Percentiles rank a stretch among this genome's conserved stretches.
Evolutionary conservation across 257 asterid genomes (phyloP).

Genomic region (Scutellaria barbata): DNA sequence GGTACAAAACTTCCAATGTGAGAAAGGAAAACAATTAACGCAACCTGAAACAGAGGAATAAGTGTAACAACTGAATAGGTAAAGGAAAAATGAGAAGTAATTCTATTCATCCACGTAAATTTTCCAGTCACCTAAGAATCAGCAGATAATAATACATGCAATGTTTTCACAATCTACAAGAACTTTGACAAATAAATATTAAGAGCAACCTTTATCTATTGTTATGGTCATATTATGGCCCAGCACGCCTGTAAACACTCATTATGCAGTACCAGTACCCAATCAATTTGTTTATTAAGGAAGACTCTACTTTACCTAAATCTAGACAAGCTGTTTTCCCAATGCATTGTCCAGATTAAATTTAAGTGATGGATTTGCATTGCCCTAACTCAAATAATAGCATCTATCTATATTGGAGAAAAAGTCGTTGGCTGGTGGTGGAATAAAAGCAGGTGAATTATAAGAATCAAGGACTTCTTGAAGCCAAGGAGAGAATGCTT

Average conservation of each 20-base stretch:
- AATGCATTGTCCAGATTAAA: slow-evolving; percentile 11
- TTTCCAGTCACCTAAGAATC: slow-evolving; percentile 4
- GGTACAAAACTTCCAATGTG: slow-evolving; percentile 98
- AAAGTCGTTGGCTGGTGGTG: too few relatives aligned
- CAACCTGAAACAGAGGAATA: slow-evolving; percentile 65
- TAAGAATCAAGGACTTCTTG: slow-evolving; percentile 15
- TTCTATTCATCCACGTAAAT: slow-evolving; percentile 26
- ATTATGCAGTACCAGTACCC: not conserved
- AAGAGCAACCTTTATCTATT: slow-evolving; percentile 21
- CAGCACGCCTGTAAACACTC: slow-evolving; percentile 17
- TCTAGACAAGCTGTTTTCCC: slow-evolving; percentile 21
- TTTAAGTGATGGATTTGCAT: slow-evolving; percentile 15
- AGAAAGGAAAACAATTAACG: slow-evolving; percentile 93
- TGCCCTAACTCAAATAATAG: slow-evolving; percentile 8
- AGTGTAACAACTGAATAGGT: slow-evolving; percentile 14
- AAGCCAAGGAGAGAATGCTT: slow-evolving; percentile 15
- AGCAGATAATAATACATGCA: not conserved
- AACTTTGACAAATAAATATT: slow-evolving; percentile 16
- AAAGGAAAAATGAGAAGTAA: slow-evolving; percentile 16
- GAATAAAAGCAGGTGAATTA: not conserved
- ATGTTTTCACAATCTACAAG: slow-evolving; percentile 1
- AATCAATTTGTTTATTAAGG: not conserved
- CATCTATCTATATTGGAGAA: slow-evolving; percentile 11
- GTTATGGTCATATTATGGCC: slow-evolving; percentile 9
- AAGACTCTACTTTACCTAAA: slow-evolving; percentile 12